These are phyloP conservation scores for Ustilago xerochloae DNA, from an alignment of 1,284 basidiomycete genomes.

Conservation along the genomic window DNA sequence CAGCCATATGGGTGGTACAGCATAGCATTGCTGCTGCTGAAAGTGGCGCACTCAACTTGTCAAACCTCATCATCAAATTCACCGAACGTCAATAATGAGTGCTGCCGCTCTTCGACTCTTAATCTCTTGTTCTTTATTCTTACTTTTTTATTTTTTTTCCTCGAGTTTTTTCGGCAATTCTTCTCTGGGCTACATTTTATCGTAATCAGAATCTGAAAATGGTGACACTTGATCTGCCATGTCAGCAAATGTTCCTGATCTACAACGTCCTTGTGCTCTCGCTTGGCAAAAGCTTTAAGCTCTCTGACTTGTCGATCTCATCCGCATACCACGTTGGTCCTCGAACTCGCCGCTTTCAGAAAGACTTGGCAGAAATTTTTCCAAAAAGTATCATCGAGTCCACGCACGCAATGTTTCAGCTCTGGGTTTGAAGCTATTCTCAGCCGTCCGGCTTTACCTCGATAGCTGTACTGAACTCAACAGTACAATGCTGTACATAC, in stretches of 20 bases:
- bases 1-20: too few species aligned
- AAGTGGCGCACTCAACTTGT: neutral
- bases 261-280: neutral
- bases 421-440: constrained; percentile 2
- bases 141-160: neutral
- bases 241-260: neutral
- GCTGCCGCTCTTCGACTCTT: neutral
- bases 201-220: neutral
- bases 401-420: constrained; percentile 5
- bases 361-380: neutral
- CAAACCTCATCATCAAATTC: neutral
- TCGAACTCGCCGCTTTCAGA: constrained; percentile 4
- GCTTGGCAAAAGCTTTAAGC: too few species aligned
- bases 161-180: neutral
- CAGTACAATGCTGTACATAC: too few species aligned
- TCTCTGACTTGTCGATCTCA: neutral
- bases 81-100: neutral
- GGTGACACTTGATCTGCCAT: neutral
- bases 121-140: neutral
- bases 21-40: too few species aligned
- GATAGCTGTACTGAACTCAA: too few species aligned
- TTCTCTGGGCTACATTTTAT: neutral
- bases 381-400: neutral
- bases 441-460: neutral
- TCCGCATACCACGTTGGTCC: neutral